Percentiles rank a stretch among this genome's conserved stretches.
These are phyloP conservation scores for Prunella vulgaris DNA, from an alignment of 257 asterid genomes.

Conservation along the genomic window DNA sequence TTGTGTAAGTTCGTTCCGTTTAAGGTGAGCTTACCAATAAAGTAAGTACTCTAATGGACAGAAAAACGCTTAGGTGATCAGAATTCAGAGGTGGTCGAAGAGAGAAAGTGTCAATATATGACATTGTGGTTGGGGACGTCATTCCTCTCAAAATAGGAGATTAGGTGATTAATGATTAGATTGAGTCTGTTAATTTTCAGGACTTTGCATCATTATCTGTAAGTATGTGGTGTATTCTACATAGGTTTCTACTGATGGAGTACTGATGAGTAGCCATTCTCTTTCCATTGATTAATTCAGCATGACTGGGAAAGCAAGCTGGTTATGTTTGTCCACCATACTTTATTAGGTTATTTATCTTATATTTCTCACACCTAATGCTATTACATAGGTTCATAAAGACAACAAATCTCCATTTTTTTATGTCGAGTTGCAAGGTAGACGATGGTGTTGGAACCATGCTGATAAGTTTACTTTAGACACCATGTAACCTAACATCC, in stretches of 20 bases:
- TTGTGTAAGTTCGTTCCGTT: neutral
- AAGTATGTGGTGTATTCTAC: constrained; percentile 15
- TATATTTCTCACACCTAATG: constrained; percentile 22
- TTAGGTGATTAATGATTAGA: constrained; percentile 50
- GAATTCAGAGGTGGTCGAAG: constrained; percentile 93
- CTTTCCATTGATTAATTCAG: constrained; percentile 95
- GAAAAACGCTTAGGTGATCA: constrained; percentile 51
- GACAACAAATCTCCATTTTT: constrained; percentile 75
- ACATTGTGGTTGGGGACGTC: constrained; percentile 89
- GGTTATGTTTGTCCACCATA: constrained; percentile 33
- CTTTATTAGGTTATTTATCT: constrained; percentile 15
- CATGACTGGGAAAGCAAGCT: constrained; percentile 99
- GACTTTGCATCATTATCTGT: constrained; percentile 12
- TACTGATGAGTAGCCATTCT: constrained; percentile 77
- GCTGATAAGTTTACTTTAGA: constrained; percentile 51
- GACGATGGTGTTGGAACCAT: constrained; percentile 96
- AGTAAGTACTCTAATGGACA: constrained; percentile 6
- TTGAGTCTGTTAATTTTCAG: neutral
- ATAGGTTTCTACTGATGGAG: constrained; percentile 93
- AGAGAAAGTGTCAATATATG: constrained; percentile 80
- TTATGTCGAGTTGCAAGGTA: constrained; percentile 98
- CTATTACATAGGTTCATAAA: constrained; percentile 56
- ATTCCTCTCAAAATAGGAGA: constrained; percentile 92
- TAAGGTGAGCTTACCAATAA: neutral
- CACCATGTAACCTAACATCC: neutral